Base-by-base conservation (phyloP, 495 filamentous ascomycete species). In the Rostrohypoxylon terebratum region DNA sequence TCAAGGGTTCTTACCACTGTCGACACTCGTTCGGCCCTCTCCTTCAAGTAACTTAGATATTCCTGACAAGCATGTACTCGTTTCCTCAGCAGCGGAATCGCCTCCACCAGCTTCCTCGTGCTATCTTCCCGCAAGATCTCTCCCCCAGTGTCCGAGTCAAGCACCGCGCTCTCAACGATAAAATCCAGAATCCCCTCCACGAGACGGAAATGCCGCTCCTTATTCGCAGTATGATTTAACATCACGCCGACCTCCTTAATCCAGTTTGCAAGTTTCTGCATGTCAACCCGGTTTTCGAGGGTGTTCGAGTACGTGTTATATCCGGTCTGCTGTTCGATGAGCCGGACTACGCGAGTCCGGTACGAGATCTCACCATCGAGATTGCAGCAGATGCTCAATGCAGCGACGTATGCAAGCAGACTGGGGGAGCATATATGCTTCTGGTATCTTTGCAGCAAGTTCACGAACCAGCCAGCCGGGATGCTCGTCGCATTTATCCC, bases 351-450 rank as follows among this genome's bases (percentile, higher is more conserved):
- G 34, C 71, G 71, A 1, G 68, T 62, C 3, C 68, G 62, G 31
- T 70, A 70, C n/a, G 67, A 54, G 53, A 63, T 74, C 40, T 74
- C 71, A 33, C 61, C 62, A 50, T 74, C 72, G 57, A 75, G 66
- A 14, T 55, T 58, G 53, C 69, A 72, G 40, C 66, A 75, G 45
- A 65, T 62, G 31, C 59, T 55, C 14, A 74, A 40, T n/a, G 69
- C 75, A 36, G 69, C 58, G 51, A 69, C 65, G 68, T 71, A 75
- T 6, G 68, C 72, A 0, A 77, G 62, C 4, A 77, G 59, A 20
- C 53, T 64, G 21, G 75, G 72, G 21, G 75, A 77, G 9, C 59
- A 28, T 14, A 60, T 48, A 40, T 69, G 61, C 5, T 63, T 45
- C 14, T 62, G 69, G 33, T 74, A 66, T 25, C 59, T 68, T 23